These are phyloP conservation scores for Karstenula rhodostoma DNA, from an alignment of 2,329 filamentous ascomycete species.

Conservation along the genomic window DNA sequence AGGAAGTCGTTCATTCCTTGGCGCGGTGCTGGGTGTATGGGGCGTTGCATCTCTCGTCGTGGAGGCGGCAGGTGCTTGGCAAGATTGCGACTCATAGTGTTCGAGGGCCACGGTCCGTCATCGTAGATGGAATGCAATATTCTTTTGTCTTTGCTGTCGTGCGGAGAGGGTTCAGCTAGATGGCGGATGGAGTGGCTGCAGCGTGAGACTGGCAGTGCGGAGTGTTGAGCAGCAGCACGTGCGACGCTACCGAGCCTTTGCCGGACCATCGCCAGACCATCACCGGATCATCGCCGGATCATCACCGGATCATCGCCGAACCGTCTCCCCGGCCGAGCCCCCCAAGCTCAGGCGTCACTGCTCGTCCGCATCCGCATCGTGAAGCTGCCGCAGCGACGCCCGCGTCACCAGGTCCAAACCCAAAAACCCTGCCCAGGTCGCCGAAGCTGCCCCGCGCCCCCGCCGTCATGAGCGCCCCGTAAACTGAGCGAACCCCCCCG, in stretches of 20 bases:
- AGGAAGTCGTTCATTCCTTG: background rate
- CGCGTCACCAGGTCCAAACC: background rate
- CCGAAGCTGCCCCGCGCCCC: background rate
- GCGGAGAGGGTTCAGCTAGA: too few relatives aligned
- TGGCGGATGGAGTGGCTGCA: too few relatives aligned
- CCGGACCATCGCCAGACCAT: background rate
- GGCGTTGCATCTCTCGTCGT: background rate
- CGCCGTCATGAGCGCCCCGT: background rate
- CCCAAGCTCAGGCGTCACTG: conserved; percentile 11
- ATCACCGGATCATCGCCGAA: background rate
- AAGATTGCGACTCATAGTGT: background rate
- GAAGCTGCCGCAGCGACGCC: background rate
- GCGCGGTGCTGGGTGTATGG: background rate
- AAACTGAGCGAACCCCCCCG: background rate
- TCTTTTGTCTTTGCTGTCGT: too few relatives aligned
- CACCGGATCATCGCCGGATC: background rate
- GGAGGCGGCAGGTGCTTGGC: background rate
- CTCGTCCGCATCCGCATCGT: conserved; percentile 10
- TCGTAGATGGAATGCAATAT: too few relatives aligned
- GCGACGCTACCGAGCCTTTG: too few relatives aligned
- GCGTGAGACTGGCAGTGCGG: too few relatives aligned
- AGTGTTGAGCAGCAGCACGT: too few relatives aligned
- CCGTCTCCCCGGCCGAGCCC: conserved; percentile 7
- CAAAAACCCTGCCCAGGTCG: background rate
- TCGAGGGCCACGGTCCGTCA: background rate